Evolutionary conservation across 1,139 yeast genomes (phyloP).

Genomic region (Nakaseomyces uthaithaninus): DNA sequence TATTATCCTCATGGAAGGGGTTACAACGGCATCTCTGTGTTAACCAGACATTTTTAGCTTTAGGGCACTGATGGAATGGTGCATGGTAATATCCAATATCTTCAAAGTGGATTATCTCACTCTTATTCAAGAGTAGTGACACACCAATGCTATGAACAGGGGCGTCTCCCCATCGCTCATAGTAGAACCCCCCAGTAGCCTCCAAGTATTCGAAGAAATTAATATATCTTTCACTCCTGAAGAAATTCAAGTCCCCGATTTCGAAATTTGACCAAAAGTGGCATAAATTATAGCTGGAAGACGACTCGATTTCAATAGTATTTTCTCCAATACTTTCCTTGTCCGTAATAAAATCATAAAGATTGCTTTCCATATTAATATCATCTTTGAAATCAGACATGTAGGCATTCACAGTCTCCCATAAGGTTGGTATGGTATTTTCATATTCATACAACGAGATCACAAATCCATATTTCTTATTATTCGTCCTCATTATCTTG

Average conservation of each 20-base stretch:
- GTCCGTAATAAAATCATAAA: conserved; percentile 63
- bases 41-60: conserved; percentile 39
- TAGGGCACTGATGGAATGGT: conserved; percentile 77
- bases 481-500: conserved; percentile 57
- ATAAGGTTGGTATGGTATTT: conserved; percentile 77
- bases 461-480: conserved; percentile 80
- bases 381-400: conserved; percentile 51
- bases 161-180: conserved; percentile 97
- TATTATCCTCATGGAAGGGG: conserved; percentile 34
- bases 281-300: conserved; percentile 70
- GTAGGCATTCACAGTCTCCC: conserved; percentile 67
- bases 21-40: conserved; percentile 64
- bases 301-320: conserved; percentile 30
- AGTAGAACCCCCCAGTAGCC: conserved; percentile 73
- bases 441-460: conserved; percentile 70
- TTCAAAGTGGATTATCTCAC: conserved; percentile 73
- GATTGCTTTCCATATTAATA: conserved; percentile 54
- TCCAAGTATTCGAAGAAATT: conserved; percentile 67
- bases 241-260: conserved; percentile 72
- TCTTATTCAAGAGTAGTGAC: conserved; percentile 38
- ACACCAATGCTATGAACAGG: conserved; percentile 87
- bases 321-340: conserved; percentile 35
- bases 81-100: conserved; percentile 79
- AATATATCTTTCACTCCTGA: conserved; percentile 60
- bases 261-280: conserved; percentile 97